Percentiles rank a stretch among this genome's conserved stretches.
Conservation (phyloP, 306 rosid genomes). For the Malus orientalis region DNA sequence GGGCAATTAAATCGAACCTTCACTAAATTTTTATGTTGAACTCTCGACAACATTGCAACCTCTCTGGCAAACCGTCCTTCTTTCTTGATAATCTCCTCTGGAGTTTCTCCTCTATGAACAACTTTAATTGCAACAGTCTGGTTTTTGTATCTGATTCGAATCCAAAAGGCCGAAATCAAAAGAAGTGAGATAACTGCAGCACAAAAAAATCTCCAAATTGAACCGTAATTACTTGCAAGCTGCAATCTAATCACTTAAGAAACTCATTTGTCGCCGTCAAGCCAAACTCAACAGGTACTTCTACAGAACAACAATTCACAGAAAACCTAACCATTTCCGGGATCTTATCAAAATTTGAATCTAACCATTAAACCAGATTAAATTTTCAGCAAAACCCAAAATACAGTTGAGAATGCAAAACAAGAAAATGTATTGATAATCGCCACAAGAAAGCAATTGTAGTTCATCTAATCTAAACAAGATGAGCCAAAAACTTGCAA, state of each 20-base stretch:
- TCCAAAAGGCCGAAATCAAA: slow-evolving; percentile 11
- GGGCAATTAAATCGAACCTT: slow-evolving; percentile 50
- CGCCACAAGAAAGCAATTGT: not conserved
- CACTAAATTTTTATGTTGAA: slow-evolving; percentile 87
- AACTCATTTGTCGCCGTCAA: not conserved
- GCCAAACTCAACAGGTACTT: slow-evolving; percentile 12
- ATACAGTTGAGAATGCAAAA: not conserved
- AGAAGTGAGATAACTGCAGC: slow-evolving; percentile 14
- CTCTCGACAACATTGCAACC: slow-evolving; percentile 83
- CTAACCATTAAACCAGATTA: not conserved
- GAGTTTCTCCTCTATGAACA: slow-evolving; percentile 70
- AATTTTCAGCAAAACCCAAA: slow-evolving; percentile 1
- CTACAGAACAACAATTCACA: not conserved
- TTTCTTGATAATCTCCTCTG: slow-evolving; percentile 64
- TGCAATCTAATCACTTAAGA: slow-evolving; percentile 3
- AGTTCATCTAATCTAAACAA: not conserved
- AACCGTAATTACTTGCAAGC: not conserved
- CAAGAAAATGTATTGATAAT: not conserved
- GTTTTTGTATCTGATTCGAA: slow-evolving; percentile 59
- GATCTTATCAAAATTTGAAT: not conserved
- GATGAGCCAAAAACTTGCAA: not conserved
- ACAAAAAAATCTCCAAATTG: not conserved
- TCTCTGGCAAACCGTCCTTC: slow-evolving; percentile 84
- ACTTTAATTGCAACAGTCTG: slow-evolving; percentile 84
- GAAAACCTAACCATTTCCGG: not conserved